Percentiles rank a stretch among this genome's conserved stretches.
Evolutionary conservation across 441 rosid species (phyloP).

Genomic region (Macaranga tanarius): DNA sequence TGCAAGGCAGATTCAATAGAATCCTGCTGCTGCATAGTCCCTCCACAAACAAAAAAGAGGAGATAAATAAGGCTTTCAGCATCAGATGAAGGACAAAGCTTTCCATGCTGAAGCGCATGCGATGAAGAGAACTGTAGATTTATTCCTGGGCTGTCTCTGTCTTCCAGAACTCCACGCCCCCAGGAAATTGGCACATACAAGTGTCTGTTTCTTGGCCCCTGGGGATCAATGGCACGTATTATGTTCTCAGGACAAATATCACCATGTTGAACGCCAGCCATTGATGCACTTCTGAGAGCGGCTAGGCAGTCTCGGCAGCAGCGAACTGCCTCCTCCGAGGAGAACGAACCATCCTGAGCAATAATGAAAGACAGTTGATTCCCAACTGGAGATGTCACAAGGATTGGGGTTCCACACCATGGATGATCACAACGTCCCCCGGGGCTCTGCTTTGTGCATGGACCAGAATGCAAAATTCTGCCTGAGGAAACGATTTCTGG

Average conservation of each 20-base stretch:
- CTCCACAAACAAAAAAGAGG: constrained; percentile 48
- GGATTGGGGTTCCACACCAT: constrained; percentile 64
- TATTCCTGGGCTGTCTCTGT: constrained; percentile 56
- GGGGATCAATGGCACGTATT: constrained; percentile 33
- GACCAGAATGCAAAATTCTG: constrained; percentile 54
- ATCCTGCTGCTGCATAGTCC: constrained; percentile 48
- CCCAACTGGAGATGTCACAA: constrained; percentile 57
- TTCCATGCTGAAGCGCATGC: constrained; percentile 64
- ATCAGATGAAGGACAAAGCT: constrained; percentile 64
- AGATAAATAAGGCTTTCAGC: constrained; percentile 64
- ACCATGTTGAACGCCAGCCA: constrained; percentile 57
- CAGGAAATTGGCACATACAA: constrained; percentile 46
- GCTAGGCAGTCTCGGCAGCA: constrained; percentile 60
- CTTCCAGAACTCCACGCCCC: constrained; percentile 72
- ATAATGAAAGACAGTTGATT: constrained; percentile 49
- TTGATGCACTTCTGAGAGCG: constrained; percentile 49
- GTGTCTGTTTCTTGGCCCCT: constrained; percentile 24
- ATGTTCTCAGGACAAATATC: constrained; percentile 61
- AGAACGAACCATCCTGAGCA: constrained; percentile 43
- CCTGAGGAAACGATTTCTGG: constrained; percentile 59
- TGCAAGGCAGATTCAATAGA: constrained; percentile 65
- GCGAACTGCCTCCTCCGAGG: constrained; percentile 47
- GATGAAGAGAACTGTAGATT: constrained; percentile 64
- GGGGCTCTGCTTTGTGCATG: constrained; percentile 43
- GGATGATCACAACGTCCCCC: constrained; percentile 60